Conservation (phyloP, 169 alveolate species). For the Plasmodium cynomolgi region DNA sequence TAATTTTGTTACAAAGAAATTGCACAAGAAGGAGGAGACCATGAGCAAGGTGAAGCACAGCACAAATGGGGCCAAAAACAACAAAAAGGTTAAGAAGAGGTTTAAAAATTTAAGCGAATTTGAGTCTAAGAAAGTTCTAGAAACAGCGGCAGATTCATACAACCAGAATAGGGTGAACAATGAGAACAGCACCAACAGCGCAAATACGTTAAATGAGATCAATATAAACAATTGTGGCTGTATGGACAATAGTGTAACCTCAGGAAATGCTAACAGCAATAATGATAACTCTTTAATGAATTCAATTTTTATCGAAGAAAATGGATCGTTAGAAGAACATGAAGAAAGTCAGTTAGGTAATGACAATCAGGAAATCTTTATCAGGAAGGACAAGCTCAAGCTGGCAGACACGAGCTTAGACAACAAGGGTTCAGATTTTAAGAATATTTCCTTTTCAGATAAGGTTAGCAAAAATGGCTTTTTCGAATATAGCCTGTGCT, state of each 20-base stretch:
- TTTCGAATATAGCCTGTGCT: conserved; percentile 63
- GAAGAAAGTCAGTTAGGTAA: conserved; percentile 5
- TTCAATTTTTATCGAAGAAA: conserved; percentile 61
- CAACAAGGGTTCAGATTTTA: not conserved
- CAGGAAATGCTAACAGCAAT: conserved; percentile 23
- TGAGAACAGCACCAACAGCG: conserved; percentile 1
- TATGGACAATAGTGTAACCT: conserved; percentile 5
- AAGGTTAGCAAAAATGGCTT: conserved; percentile 7
- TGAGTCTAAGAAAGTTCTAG: not conserved
- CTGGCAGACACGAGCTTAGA: not conserved
- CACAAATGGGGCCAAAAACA: not conserved
- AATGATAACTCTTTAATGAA: conserved; percentile 14
- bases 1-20: conserved; percentile 21
- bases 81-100: conserved; percentile 7
- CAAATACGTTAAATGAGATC: not conserved
- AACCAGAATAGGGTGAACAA: not conserved
- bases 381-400: conserved; percentile 4
- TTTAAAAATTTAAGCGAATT: not conserved
- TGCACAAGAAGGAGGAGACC: not conserved
- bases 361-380: not conserved
- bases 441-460: not conserved
- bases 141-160: not conserved
- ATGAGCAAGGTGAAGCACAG: not conserved
- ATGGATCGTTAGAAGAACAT: conserved; percentile 11
- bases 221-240: not conserved